Base-by-base conservation (phyloP, 2,329 filamentous ascomycete genomes). In the Clonostachys byssicola region DNA sequence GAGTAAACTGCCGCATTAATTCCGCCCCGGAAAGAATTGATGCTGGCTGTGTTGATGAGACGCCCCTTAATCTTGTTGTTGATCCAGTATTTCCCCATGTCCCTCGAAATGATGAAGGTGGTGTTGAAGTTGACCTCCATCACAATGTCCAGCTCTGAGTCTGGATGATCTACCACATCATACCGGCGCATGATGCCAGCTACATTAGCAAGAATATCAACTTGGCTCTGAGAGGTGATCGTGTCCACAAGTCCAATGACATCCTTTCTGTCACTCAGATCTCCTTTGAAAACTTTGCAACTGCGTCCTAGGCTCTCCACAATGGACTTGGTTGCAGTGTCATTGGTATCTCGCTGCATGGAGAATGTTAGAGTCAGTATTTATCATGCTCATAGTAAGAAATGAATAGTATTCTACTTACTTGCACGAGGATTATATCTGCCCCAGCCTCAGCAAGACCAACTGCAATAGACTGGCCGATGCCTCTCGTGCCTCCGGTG, bases 251-350 rank as follows among this genome's bases (percentile, higher is more conserved):
- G 23, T 8, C 23, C 23, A 9, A 10, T 9, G 23, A 30, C 23
- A 30, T 30, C 23, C 4, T 30, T 30, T 30, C 23, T 30, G 3
- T 30, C 23, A 30, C 23, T 30, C 23, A 30, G 23, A 30, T 30
- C 23, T 30, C 8, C 23, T 1, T 30, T 30, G 4, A 4, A 8
- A 30, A 30, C 23, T 30, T 30, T 30, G 23, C 23, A 30, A 30
- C 23, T 83, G 54, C 86, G 83, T 50, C 84, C 85, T 6, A 89
- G 77, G 36, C 75, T 71, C 60, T 82, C 77, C 58, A 92, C 76
- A 12, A 75, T 72, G 39, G 79, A 62, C 56, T 82, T 80, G 9
- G 88, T 92, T 38, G 64, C 59, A 5, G 65, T 71, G 30, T 63
- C 62, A 14, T 61, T 60, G 12, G 65, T 64, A 49, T 74, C 69